A percentile compares a stretch with the other conserved stretches of the same genome.
Conservation (phyloP, 2,329 filamentous ascomycete species). For the Ustilaginoidea virens region DNA sequence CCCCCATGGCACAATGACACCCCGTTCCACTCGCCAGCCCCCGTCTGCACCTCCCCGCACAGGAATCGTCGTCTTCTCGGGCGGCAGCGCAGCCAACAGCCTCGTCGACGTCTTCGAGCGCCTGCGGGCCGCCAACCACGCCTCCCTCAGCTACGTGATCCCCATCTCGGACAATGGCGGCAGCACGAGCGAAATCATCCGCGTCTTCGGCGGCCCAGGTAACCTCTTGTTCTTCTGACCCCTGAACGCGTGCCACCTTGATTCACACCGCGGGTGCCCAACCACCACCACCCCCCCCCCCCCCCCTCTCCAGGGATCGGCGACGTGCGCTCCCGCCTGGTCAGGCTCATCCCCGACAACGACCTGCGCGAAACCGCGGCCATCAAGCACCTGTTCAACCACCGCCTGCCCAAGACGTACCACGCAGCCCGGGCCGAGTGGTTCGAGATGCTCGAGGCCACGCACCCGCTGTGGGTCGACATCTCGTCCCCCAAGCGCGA, state of each 20-base stretch:
- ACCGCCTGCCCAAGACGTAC: conserved; percentile 48
- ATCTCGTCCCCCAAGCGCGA: conserved; percentile 60
- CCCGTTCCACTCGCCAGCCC: neutral
- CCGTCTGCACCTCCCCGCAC: conserved; percentile 4
- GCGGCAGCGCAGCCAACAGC: conserved; percentile 86
- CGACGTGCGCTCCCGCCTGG: conserved; percentile 45
- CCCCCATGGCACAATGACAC: neutral
- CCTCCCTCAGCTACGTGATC: conserved; percentile 69
- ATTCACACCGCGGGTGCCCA: conserved; percentile 2
- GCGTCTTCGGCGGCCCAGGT: conserved; percentile 90
- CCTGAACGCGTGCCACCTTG: neutral
- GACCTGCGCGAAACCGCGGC: conserved; percentile 51
- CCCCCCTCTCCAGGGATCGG: conserved; percentile 51
- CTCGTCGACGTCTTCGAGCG: conserved; percentile 78
- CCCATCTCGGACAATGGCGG: conserved; percentile 95
- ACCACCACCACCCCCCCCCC: no score
- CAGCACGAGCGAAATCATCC: conserved; percentile 81
- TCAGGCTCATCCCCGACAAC: conserved; percentile 66
- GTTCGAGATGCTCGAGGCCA: conserved; percentile 76
- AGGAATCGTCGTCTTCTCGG: conserved; percentile 70
- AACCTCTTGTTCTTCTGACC: conserved; percentile 9
- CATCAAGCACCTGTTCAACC: conserved; percentile 74
- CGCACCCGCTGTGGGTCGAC: conserved; percentile 57
- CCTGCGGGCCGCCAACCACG: conserved; percentile 47
- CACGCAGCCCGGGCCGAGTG: conserved; percentile 62